phyloP scores from a whole-genome alignment of 2,329 filamentous ascomycete species.

The Botrytis pseudocinerea region DNA sequence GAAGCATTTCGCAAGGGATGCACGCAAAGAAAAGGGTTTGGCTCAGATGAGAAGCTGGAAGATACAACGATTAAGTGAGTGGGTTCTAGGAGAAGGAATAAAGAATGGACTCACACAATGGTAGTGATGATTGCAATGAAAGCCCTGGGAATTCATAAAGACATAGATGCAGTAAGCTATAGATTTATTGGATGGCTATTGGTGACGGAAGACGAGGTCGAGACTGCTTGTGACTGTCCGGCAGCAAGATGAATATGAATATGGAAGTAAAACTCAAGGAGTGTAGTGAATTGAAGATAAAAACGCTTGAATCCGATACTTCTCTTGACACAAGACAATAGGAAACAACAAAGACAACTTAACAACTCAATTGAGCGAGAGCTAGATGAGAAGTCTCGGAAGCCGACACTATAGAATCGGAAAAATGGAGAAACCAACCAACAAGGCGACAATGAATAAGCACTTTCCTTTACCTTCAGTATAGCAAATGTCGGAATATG shows the following conservation, averaged over 20 bases:
- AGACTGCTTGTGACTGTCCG: background rate
- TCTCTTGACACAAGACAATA: background rate
- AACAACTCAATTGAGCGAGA: background rate
- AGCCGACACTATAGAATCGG: too few relatives aligned
- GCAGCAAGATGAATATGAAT: background rate
- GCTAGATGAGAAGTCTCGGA: background rate
- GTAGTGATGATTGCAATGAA: background rate
- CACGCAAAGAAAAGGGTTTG: background rate
- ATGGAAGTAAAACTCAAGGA: too few relatives aligned
- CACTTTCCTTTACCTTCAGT: background rate
- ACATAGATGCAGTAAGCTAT: background rate
- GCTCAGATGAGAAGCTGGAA: background rate
- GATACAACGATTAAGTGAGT: too few relatives aligned
- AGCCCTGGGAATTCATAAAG: constrained; percentile 11
- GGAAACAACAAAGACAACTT: background rate
- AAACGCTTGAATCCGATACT: background rate
- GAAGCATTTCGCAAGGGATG: constrained; percentile 4
- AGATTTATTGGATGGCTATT: background rate
- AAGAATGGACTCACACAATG: constrained; percentile 2
- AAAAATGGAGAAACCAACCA: background rate
- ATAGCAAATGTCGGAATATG: background rate
- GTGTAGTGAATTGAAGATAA: background rate
- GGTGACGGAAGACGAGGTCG: background rate
- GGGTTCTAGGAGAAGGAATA: background rate
- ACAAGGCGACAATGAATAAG: background rate